Percentiles rank a stretch among this genome's conserved stretches.
Evolutionary conservation across 1,284 basidiomycete genomes (phyloP).

Genomic region (Fistulinella cinereoalba): DNA sequence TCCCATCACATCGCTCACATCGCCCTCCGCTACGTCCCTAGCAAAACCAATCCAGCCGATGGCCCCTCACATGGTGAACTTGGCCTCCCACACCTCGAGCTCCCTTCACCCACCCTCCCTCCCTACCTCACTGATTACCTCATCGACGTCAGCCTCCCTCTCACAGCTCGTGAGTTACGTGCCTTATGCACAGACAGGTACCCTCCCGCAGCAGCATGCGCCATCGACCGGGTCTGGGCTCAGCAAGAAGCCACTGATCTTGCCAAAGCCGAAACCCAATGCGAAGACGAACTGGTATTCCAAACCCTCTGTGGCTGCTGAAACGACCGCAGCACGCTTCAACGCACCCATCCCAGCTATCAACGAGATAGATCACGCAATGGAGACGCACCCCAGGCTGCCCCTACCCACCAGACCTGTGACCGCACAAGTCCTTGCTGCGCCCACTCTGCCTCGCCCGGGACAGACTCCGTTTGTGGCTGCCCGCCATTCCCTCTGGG

Average conservation of each 20-base stretch:
- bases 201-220: too few species aligned
- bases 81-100: constrained; percentile 20
- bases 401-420: constrained; percentile 10
- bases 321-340: too few species aligned
- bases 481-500: too few species aligned
- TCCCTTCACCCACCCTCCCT: constrained; percentile 34
- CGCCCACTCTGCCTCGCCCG: constrained; percentile 26
- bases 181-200: too few species aligned
- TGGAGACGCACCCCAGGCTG: background rate
- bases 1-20: background rate
- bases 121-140: constrained; percentile 7
- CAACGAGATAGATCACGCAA: too few species aligned
- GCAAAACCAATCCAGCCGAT: constrained; percentile 23
- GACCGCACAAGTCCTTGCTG: constrained; percentile 11
- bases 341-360: background rate
- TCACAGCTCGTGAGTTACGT: too few species aligned
- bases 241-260: too few species aligned
- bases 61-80: constrained; percentile 37
- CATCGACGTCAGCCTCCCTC: constrained; percentile 1
- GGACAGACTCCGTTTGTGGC: constrained; percentile 17
- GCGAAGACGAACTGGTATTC: too few species aligned
- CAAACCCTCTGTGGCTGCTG: too few species aligned
- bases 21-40: constrained; percentile 5
- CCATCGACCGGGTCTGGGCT: too few species aligned
- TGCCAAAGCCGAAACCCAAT: background rate